Conservation (phyloP, 768 basidiomycete genomes). For the Tubosaeta sp. region DNA sequence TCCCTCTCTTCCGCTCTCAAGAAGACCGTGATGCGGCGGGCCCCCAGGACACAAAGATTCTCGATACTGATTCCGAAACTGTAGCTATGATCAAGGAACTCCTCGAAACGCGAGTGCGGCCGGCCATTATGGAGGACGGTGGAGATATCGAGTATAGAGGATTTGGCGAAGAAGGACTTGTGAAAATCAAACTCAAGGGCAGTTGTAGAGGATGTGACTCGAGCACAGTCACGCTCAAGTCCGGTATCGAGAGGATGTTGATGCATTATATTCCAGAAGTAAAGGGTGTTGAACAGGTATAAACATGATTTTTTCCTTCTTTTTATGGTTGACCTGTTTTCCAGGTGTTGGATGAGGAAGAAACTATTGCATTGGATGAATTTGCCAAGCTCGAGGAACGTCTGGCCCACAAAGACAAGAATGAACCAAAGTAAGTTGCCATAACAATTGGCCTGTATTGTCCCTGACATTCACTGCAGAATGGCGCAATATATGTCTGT, state of each 20-base stretch:
- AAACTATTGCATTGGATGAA: slow-evolving; percentile 79
- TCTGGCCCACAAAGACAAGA: slow-evolving; percentile 42
- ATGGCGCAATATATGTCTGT: slow-evolving; percentile 84
- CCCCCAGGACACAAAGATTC: slow-evolving; percentile 88
- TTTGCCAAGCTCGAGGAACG: slow-evolving; percentile 84
- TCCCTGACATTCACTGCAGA: slow-evolving; percentile 33
- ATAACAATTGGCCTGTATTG: neutral
- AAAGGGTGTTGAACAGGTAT: slow-evolving; percentile 83
- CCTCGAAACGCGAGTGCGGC: slow-evolving; percentile 89
- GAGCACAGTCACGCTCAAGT: slow-evolving; percentile 92
- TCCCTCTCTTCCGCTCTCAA: slow-evolving; percentile 78
- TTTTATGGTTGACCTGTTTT: slow-evolving; percentile 5
- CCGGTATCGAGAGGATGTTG: slow-evolving; percentile 96
- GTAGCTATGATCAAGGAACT: slow-evolving; percentile 99
- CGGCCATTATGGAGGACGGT: slow-evolving; percentile 98
- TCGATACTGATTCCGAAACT: slow-evolving; percentile 93
- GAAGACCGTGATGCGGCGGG: slow-evolving; percentile 78
- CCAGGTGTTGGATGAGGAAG: slow-evolving; percentile 88
- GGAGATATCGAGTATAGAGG: slow-evolving; percentile 97
- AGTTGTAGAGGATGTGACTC: slow-evolving; percentile 95
- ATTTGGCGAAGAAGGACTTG: slow-evolving; percentile 79
- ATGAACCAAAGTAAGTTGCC: slow-evolving; percentile 44
- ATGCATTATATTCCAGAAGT: slow-evolving; percentile 99
- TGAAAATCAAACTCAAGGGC: slow-evolving; percentile 90
- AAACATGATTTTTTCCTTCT: neutral